phyloP scores from a whole-genome alignment of 2,329 filamentous ascomycete species.

The Nigrospora sphaerica region DNA sequence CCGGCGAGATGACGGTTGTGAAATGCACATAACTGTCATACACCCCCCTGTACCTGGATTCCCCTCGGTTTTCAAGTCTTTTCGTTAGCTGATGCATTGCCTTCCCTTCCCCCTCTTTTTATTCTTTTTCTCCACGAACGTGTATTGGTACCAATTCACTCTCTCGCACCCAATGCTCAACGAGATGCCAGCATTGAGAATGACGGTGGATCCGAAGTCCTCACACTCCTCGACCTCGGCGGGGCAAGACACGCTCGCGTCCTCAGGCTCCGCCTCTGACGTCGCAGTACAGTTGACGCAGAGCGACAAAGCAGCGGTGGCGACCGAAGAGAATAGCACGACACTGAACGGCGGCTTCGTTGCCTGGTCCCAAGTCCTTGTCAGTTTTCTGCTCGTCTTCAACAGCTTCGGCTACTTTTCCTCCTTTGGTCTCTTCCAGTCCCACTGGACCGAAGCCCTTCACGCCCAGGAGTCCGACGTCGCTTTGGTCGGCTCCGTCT shows the following conservation, averaged over 20 bases:
- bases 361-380: background rate
- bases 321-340: background rate
- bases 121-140: no score
- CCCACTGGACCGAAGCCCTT: slow-evolving; percentile 42
- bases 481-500: slow-evolving; percentile 44
- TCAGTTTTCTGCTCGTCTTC: slow-evolving; percentile 28
- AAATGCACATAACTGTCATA: no score
- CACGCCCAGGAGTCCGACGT: slow-evolving; percentile 20
- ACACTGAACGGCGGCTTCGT: background rate
- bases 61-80: no score
- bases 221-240: background rate
- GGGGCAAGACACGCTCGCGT: background rate
- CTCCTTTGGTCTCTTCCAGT: slow-evolving; percentile 45
- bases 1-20: no score
- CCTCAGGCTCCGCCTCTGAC: background rate
- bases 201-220: no score
- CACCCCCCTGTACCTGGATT: no score
- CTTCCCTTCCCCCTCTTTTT: no score
- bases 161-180: no score
- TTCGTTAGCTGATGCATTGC: no score
- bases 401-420: slow-evolving; percentile 42
- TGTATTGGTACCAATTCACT: no score
- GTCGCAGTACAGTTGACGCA: background rate
- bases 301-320: background rate
- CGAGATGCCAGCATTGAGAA: no score